Conservation (phyloP, 1,284 basidiomycete genomes). For the Sparassis latifolia region DNA sequence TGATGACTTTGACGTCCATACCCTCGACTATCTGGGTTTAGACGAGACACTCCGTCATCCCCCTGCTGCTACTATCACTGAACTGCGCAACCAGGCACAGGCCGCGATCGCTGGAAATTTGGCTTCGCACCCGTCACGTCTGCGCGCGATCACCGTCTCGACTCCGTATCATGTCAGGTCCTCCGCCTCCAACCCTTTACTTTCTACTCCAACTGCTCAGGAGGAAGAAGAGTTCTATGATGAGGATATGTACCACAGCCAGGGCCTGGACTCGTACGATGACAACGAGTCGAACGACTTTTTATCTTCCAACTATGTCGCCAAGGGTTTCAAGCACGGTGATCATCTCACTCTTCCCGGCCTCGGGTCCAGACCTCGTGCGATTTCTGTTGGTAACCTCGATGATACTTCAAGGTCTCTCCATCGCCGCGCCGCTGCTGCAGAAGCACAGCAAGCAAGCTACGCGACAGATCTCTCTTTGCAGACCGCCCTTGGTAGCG, state of each 20-base stretch:
- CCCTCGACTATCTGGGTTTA: constrained; percentile 90
- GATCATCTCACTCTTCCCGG: constrained; percentile 52
- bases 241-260: constrained; percentile 49
- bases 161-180: constrained; percentile 70
- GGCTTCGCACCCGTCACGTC: constrained; percentile 64
- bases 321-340: constrained; percentile 66
- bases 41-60: constrained; percentile 67
- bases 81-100: constrained; percentile 81
- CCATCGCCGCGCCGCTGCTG: constrained; percentile 56
- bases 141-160: constrained; percentile 87
- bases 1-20: constrained; percentile 89
- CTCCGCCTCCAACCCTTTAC: constrained; percentile 44
- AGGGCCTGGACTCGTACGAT: constrained; percentile 41
- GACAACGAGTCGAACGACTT: constrained; percentile 40
- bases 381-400: constrained; percentile 88
- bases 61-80: constrained; percentile 77
- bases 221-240: constrained; percentile 66
- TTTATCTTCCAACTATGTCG: constrained; percentile 51
- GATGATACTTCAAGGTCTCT: constrained; percentile 62
- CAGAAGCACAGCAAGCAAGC: constrained; percentile 45
- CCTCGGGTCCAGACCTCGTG: constrained; percentile 63
- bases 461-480: constrained; percentile 52
- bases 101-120: constrained; percentile 81
- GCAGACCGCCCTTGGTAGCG: constrained; percentile 32
- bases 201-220: constrained; percentile 59